Percentiles rank a stretch among this genome's conserved stretches.
phyloP scores from a whole-genome alignment of 1,139 yeast genomes.

The Diutina scorzettiae region DNA sequence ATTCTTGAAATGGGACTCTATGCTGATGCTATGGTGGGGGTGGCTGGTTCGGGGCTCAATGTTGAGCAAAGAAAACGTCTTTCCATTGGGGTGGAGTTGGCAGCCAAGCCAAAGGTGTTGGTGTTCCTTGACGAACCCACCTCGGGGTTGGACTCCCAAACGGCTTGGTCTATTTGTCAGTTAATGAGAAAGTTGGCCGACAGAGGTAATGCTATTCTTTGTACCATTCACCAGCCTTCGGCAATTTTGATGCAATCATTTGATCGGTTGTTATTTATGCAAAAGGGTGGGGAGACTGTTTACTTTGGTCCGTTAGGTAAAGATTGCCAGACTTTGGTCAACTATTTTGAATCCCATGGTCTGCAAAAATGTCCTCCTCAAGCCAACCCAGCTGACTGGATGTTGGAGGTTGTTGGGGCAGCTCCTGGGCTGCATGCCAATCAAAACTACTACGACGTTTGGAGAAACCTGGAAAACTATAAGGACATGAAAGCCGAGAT shows the following conservation, averaged over 20 bases:
- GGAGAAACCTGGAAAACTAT: conserved; percentile 1
- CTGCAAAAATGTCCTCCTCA: conserved; percentile 45
- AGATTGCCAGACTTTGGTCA: conserved; percentile 45
- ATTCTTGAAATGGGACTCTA: conserved; percentile 62
- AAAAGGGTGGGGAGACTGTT: conserved; percentile 66
- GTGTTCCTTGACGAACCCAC: conserved; percentile 88
- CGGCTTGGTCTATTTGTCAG: conserved; percentile 80
- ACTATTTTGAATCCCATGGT: conserved; percentile 61
- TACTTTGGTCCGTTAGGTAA: conserved; percentile 73
- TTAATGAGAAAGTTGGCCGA: conserved; percentile 63
- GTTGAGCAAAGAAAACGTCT: conserved; percentile 81
- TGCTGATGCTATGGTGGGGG: conserved; percentile 78
- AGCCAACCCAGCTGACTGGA: conserved; percentile 79
- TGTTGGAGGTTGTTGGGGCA: conserved; percentile 27
- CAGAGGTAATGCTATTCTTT: conserved; percentile 72
- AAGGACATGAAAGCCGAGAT: neutral
- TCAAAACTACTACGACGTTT: conserved; percentile 6
- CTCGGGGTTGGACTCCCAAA: conserved; percentile 85
- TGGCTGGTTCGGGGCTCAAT: conserved; percentile 65
- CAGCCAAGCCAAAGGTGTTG: conserved; percentile 74
- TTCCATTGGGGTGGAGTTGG: conserved; percentile 78
- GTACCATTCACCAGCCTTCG: conserved; percentile 80
- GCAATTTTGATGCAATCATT: conserved; percentile 67
- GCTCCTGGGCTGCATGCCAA: conserved; percentile 6
- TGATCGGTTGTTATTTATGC: conserved; percentile 61